phyloP scores from a whole-genome alignment of 1,284 basidiomycete genomes.

The Cutaneotrichosporon spelunceum region DNA sequence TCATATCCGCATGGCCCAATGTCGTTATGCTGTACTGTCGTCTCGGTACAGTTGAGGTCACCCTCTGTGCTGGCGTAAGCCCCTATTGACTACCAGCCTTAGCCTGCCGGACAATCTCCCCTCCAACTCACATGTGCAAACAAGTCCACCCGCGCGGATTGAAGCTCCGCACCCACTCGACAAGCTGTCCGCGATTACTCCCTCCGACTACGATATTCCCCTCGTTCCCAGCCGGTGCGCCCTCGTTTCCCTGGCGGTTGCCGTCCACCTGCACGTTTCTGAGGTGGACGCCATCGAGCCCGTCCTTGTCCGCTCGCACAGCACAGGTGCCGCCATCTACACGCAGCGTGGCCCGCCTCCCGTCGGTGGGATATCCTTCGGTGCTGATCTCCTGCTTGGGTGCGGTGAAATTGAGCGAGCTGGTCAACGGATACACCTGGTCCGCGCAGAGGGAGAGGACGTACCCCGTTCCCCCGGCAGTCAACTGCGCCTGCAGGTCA shows the following conservation, averaged over 20 bases:
- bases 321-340: slow-evolving; percentile 67
- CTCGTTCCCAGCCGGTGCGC: not conserved
- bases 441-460: slow-evolving; percentile 64
- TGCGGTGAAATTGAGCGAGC: slow-evolving; percentile 63
- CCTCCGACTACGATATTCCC: slow-evolving; percentile 49
- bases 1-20: slow-evolving; percentile 9
- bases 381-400: slow-evolving; percentile 52
- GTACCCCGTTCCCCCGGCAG: slow-evolving; percentile 63
- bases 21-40: slow-evolving; percentile 8
- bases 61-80: slow-evolving; percentile 1
- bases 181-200: slow-evolving; percentile 39
- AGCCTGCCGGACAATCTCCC: too few species aligned
- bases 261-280: slow-evolving; percentile 67
- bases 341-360: slow-evolving; percentile 57
- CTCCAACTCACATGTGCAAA: slow-evolving; percentile 25
- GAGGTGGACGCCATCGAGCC: slow-evolving; percentile 56
- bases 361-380: slow-evolving; percentile 63
- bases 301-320: slow-evolving; percentile 63
- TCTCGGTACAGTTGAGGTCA: not conserved
- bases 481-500: slow-evolving; percentile 64
- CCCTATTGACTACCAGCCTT: too few species aligned
- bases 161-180: slow-evolving; percentile 42
- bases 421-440: slow-evolving; percentile 61
- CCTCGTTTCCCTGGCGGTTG: slow-evolving; percentile 29
- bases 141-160: slow-evolving; percentile 48